Evolutionary conservation across 1,284 basidiomycete genomes (phyloP).

Genomic region (Grifola frondosa): DNA sequence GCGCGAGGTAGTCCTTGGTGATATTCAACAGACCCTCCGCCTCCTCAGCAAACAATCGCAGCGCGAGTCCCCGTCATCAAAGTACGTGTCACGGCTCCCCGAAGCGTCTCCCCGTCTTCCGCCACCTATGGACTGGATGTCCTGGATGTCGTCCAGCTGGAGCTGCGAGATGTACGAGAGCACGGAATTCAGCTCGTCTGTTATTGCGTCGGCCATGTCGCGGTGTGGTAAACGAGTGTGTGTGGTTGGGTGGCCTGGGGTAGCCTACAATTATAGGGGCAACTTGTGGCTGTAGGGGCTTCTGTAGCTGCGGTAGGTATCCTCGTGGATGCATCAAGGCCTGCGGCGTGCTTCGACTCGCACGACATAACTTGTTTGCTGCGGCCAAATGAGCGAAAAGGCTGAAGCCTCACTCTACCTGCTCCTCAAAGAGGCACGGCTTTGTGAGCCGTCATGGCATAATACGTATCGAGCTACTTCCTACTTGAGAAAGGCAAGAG

Average conservation of each 20-base stretch:
- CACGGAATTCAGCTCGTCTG: background rate
- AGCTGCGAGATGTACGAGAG: conserved; percentile 11
- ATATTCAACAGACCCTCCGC: conserved; percentile 16
- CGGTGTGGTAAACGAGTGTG: background rate
- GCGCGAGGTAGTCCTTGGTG: conserved; percentile 6
- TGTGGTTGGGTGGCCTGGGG: background rate
- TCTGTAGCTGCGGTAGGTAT: background rate
- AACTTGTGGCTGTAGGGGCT: background rate
- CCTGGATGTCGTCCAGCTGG: conserved; percentile 8
- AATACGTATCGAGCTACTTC: too few relatives aligned
- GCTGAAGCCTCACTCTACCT: too few relatives aligned
- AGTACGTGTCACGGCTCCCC: background rate
- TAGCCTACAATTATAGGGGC: background rate
- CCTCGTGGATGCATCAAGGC: too few relatives aligned
- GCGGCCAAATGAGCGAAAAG: too few relatives aligned
- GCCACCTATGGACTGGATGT: conserved; percentile 3
- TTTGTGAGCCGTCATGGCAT: too few relatives aligned
- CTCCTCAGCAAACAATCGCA: conserved; percentile 19
- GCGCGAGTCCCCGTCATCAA: conserved; percentile 22
- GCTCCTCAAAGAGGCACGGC: too few relatives aligned
- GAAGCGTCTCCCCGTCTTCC: background rate
- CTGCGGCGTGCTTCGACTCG: too few relatives aligned
- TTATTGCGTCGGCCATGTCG: background rate
- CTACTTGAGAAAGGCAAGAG: too few relatives aligned
- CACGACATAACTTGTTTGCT: too few relatives aligned